Evolutionary conservation across 768 basidiomycete genomes (phyloP), one percentile per base, ranked within the genome.

Genomic region (Boletus tylopilopsis): DNA sequence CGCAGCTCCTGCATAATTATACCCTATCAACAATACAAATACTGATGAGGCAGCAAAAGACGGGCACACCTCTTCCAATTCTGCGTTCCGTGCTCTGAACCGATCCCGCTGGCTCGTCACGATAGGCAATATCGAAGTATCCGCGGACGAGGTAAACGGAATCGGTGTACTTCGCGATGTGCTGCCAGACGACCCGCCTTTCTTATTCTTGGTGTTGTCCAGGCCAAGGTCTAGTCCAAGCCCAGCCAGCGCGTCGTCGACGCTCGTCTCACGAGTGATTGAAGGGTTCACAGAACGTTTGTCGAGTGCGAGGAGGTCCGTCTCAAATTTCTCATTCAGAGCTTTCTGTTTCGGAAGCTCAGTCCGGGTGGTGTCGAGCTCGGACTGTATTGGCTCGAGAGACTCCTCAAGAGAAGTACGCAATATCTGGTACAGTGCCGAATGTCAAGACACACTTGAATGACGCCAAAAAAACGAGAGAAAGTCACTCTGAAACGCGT

Each of bases 21-120:
- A 11, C 5, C 29, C 11, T 3, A 30, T 30, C 13, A 13, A 30
- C n/a, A n/a, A n/a, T n/a, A n/a, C n/a, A n/a, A n/a, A n/a, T n/a
- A n/a, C n/a, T n/a, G n/a, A n/a, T n/a, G n/a, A n/a, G n/a, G n/a
- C n/a, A n/a, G n/a, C 15, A 2, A 34, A 25, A 42, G 5, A 25
- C 30, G 24, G 12, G 56, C 71, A 19, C 51, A 89, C 92, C 75
- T 98, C 95, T 71, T 99, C 95, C 15, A 99, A 78, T 62, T 99
- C 96, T 18, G 92, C 88, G 64, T 98, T 98, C 18, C 96, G 84
- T 66, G 94, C 92, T 43, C 95, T 77, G 80, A 98, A 99, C n/a
- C 95, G 79, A 64, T 99, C 96, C 49, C 96, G 79, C 64, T 99
- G 96, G 61, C 90, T 89, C 1, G 96, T 97, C 34, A 98, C 96